Percentiles rank a stretch among this genome's conserved stretches.
Evolutionary conservation across 2,329 filamentous ascomycete genomes (phyloP).

Genomic region (Clarireedia sp.): DNA sequence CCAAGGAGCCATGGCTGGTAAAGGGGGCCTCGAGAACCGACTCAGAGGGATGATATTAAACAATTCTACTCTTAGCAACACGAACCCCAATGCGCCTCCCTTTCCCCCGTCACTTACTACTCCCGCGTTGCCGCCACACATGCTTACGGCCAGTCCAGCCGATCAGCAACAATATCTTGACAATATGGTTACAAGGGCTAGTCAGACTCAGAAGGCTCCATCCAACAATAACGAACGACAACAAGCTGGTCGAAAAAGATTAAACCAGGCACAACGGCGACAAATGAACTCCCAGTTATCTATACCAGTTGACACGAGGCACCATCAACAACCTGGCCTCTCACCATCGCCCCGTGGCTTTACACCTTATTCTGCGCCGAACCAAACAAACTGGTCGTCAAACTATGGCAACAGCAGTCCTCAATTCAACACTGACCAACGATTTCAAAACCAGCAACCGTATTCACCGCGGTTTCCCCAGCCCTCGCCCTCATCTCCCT

Average conservation of each 20-base stretch:
- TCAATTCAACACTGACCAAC: conserved; percentile 14
- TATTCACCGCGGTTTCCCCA: conserved; percentile 18
- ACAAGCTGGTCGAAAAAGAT: conserved; percentile 37
- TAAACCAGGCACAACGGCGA: conserved; percentile 55
- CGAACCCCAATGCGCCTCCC: conserved; percentile 17
- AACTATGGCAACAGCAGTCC: conserved; percentile 2
- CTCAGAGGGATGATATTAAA: conserved; percentile 53
- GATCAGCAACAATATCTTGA: conserved; percentile 20
- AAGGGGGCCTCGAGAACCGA: conserved; percentile 42
- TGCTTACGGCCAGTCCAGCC: conserved; percentile 13
- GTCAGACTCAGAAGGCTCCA: conserved; percentile 17
- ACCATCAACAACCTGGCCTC: conserved; percentile 31
- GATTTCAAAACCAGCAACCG: conserved; percentile 14
- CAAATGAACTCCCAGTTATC: conserved; percentile 54
- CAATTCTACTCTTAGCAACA: conserved; percentile 32
- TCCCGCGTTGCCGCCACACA: conserved; percentile 18
- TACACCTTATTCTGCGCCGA: conserved; percentile 3
- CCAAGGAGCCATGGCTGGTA: background rate
- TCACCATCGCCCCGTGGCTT: conserved; percentile 25
- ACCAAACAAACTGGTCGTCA: conserved; percentile 11
- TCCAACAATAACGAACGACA: background rate
- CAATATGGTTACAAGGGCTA: background rate
- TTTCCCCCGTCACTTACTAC: conserved; percentile 14
- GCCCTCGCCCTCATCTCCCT: conserved; percentile 16
- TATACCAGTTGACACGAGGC: conserved; percentile 42